Evolutionary conservation across 352 stramenopile species (phyloP), one percentile per base, ranked within the genome.

Genomic region (Blastocystis sp.): DNA sequence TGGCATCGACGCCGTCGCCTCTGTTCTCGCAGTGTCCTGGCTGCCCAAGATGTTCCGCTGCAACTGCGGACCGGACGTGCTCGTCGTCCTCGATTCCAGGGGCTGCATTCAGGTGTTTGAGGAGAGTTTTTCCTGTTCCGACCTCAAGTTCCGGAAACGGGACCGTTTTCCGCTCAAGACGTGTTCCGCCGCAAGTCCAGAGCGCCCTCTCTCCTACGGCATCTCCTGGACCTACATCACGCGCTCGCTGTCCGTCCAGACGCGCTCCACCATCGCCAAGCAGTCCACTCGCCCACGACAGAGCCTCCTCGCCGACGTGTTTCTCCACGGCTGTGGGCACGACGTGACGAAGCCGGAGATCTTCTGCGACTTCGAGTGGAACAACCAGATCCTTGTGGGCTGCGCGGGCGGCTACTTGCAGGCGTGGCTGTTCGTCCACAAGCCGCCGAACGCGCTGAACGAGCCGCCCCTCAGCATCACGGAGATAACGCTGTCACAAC

Each of bases 141-240:
- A 55, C 21, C 50, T 85, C 60, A 50, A 69, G 39, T 62, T 85
- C 41, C 74, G n/a, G 3, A 24, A 39, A 51, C 63, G 63, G 19
- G 31, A 74, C 31, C 10, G 26, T 31, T 74, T 74, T 41, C 19
- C 24, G 24, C 24, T 74, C n/a, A n/a, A n/a, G n/a, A n/a, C n/a
- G n/a, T n/a, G n/a, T n/a, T n/a, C n/a, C n/a, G n/a, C n/a, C n/a
- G n/a, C n/a, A n/a, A n/a, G n/a, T n/a, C n/a, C n/a, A n/a, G n/a
- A n/a, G n/a, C n/a, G n/a, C n/a, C n/a, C n/a, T n/a, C n/a, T n/a
- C n/a, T n/a, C n/a, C n/a, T n/a, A n/a, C n/a, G n/a, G n/a, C n/a
- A n/a, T n/a, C n/a, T n/a, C n/a, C n/a, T n/a, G n/a, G n/a, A n/a
- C n/a, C n/a, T n/a, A n/a, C n/a, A n/a, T n/a, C n/a, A n/a, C n/a